Conservation (phyloP, 75 land plant species). For the Pinus taeda region DNA sequence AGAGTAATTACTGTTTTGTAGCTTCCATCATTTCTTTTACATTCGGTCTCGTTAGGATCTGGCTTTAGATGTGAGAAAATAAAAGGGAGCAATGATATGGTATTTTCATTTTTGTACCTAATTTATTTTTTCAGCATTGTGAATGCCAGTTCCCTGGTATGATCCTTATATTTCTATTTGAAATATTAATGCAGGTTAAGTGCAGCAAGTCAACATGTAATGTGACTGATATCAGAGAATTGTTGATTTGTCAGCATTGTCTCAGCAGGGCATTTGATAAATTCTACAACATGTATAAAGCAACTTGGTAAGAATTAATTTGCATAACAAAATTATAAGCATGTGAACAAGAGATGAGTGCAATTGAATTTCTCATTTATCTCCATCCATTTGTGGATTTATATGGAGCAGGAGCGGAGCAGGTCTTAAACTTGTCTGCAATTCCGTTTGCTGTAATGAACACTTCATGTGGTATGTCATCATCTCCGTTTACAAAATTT, state of each 20-base stretch:
- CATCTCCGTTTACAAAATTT: neutral
- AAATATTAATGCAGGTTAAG: slow-evolving; percentile 38
- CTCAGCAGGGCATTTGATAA: slow-evolving; percentile 62
- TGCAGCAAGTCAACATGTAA: slow-evolving; percentile 63
- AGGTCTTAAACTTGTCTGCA: slow-evolving; percentile 48
- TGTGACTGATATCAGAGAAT: slow-evolving; percentile 54
- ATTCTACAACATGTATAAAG: slow-evolving; percentile 62
- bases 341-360: neutral
- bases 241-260: slow-evolving; percentile 56
- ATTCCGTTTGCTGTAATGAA: slow-evolving; percentile 64
- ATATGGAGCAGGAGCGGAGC: slow-evolving; percentile 40
- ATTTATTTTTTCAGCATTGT: neutral
- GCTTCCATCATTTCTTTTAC: neutral
- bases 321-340: neutral
- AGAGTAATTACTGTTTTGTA: neutral
- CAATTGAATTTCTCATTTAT: neutral
- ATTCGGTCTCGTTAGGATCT: neutral
- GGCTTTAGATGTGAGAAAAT: neutral
- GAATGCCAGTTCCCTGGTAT: neutral
- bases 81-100: neutral
- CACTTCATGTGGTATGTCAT: slow-evolving; percentile 54
- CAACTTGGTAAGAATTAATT: slow-evolving; percentile 48
- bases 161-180: neutral
- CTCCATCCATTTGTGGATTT: neutral
- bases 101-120: neutral